Conservation (phyloP, 2,329 filamentous ascomycete species). For the Stromatinia cepivora region DNA sequence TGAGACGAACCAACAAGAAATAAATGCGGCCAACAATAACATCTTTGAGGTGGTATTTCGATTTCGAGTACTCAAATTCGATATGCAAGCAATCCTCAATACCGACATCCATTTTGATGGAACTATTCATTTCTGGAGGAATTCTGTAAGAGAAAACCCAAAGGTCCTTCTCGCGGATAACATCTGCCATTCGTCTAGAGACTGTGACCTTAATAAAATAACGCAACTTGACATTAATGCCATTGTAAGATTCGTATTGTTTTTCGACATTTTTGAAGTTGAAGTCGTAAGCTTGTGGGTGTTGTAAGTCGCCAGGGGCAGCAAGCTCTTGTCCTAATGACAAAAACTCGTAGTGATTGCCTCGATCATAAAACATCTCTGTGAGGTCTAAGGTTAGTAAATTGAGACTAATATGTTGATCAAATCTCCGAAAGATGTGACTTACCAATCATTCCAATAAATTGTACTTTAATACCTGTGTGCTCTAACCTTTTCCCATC, state of each 20-base stretch:
- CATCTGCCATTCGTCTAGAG: conserved; percentile 93
- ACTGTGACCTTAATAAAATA: conserved; percentile 98
- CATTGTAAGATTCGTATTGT: conserved; percentile 99
- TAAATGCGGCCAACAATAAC: conserved; percentile 99
- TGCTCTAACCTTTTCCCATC: conserved; percentile 98
- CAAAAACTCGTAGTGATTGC: conserved; percentile 98
- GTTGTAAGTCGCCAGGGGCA: conserved; percentile 94
- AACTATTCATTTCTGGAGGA: conserved; percentile 95
- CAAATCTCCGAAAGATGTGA: conserved; percentile 23
- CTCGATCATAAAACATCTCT: conserved; percentile 99
- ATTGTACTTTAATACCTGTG: conserved; percentile 98
- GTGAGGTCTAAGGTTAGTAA: conserved; percentile 5
- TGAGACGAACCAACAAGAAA: conserved; percentile 92
- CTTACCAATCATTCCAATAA: conserved; percentile 95
- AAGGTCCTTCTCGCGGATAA: conserved; percentile 97
- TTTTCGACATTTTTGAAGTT: conserved; percentile 99
- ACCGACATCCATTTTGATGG: conserved; percentile 99
- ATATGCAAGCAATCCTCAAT: conserved; percentile 99
- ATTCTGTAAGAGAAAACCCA: conserved; percentile 99
- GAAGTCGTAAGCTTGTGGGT: conserved; percentile 98
- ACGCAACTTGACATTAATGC: conserved; percentile 98
- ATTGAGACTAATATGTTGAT: background rate
- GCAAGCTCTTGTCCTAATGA: conserved; percentile 96
- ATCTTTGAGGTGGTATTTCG: conserved; percentile 98
- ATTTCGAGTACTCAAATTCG: conserved; percentile 99